Base-by-base conservation (phyloP, 306 rosid genomes). In the Cicer arietinum region DNA sequence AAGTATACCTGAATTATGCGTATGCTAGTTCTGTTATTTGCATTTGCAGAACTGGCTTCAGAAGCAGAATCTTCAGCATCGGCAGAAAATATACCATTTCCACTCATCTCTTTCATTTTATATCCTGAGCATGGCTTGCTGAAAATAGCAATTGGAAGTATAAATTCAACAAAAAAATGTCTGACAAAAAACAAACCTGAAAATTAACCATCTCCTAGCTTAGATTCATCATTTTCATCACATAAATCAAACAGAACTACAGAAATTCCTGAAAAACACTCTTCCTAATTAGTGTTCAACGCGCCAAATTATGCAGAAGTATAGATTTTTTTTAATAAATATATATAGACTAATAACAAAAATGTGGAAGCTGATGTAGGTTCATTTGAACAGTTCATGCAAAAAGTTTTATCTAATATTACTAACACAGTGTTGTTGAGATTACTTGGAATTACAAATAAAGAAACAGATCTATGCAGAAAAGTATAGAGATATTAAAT, bases 121-220 rank as follows among this genome's bases (percentile, higher is more conserved):
- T 91, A 86, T 43, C 91, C 98, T 0, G 98, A 94, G 63, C 97
- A 91, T 9, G 92, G 91, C 77, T 94, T 94, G 83, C 98, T 94
- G 89, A 79, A 73, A 67, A 71, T 7, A 73, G 40, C 46, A 53
- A 11, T 80, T 50, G 8, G 14, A 20, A 77, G 7, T 11, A 67
- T 8, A 52, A 10, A 13, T 69, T 40, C 14, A 35, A 48, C 45
- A 41, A 65, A 64, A 12, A 12, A 64, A 52, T 8, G 46, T 51
- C 37, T 54, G 12, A 10, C 30, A 37, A n/a, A 35, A 42, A 45
- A 45, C 22, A 2, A 59, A 22, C 47, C 5, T 1, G n/a, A 51
- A 51, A 68, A 43, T 6, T 10, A 46, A 63, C 10, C 2, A 65
- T 65, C 74, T 64, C 25, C 39, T 51, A 45, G n/a, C 40, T 30